These are phyloP conservation scores for Talaromyces marneffei DNA, from an alignment of 2,329 filamentous ascomycete genomes.

Conservation along the genomic window DNA sequence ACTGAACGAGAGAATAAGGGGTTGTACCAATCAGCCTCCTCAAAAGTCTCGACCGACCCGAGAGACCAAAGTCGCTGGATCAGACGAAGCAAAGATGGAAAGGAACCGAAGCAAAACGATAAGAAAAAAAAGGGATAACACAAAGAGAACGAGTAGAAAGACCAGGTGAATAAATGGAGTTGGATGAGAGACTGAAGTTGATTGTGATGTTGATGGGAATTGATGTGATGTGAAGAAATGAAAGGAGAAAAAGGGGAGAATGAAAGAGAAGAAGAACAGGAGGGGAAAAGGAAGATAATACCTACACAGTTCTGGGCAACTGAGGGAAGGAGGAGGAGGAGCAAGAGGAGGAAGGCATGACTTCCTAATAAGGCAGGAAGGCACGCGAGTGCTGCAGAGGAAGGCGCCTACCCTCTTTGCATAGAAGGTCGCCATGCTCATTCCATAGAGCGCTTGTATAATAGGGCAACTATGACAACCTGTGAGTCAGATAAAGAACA, in stretches of 20 bases:
- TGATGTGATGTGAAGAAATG: slow-evolving; percentile 26
- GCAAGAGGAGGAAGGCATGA: slow-evolving; percentile 17
- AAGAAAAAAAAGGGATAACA: slow-evolving; percentile 15
- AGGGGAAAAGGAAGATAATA: slow-evolving; percentile 17
- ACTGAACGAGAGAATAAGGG: not conserved
- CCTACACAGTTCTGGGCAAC: not conserved
- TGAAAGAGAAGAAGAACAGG: slow-evolving; percentile 19
- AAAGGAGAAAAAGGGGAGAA: slow-evolving; percentile 17
- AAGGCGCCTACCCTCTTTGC: not conserved
- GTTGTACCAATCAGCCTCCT: not conserved
- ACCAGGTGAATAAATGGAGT: slow-evolving; percentile 50
- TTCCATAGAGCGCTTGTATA: not conserved
- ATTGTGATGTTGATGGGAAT: slow-evolving; percentile 29
- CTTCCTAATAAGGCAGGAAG: not conserved
- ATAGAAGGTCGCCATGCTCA: not conserved
- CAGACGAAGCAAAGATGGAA: not conserved
- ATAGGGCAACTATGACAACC: not conserved
- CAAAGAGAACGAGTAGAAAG: slow-evolving; percentile 26
- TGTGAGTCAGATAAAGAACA: not conserved
- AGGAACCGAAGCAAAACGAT: slow-evolving; percentile 7
- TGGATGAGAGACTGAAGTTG: slow-evolving; percentile 50
- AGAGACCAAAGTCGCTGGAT: not conserved
- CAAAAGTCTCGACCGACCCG: not conserved
- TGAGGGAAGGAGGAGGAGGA: slow-evolving; percentile 18
- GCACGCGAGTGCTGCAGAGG: not conserved